Evolutionary conservation across 345 rosid genomes (phyloP), one percentile per base, ranked within the genome.

Genomic region (Brassica nigra): DNA sequence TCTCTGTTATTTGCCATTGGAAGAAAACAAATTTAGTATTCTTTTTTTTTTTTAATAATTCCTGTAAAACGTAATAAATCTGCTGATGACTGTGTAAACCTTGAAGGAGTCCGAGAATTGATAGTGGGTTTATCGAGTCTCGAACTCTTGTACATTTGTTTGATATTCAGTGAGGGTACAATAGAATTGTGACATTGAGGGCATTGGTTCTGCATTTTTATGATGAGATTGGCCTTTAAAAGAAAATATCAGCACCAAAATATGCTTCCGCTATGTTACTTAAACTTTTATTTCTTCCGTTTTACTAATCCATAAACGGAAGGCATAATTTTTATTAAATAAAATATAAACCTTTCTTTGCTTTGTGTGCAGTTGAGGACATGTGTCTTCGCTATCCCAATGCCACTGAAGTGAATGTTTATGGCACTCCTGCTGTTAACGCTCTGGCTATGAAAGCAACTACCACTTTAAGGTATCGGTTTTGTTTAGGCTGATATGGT

Each of bases 321-420:
- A 52, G 71, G 55, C 20, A 54, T 77, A 20, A 15, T 55, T 30
- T 54, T 4, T 14, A 33, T 62, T 62, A 31, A 44, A 30, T 36
- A 55, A 5, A 67, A 8, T 28, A 0, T 29, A 63, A 63, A 18
- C 33, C 4, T 76, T 5, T 20, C n/a, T 0, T 37, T 15, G 67
- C 29, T 77, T 63, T 39, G 27, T 81, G 66, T 86, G 74, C 85
- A 96, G 98, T 96, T 82, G 97, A 89, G 86, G 92, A 90, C 80
- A 87, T 96, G 89, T 96, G 98, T 83, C 82, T 4, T 55, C 88
- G 97, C 66, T 91, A 93, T 80, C 97, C 98, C 37, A 90, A 90
- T 83, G 97, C 97, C 52, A 84, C 90, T 63, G 98, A 93, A 85
- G 94, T 93, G 80, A 93, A 90, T 83, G 74, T 96, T 61, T 78